Percentiles rank a stretch among this genome's conserved stretches.
Evolutionary conservation across 352 stramenopile species (phyloP).

Genomic region (Globisporangium canariense): DNA sequence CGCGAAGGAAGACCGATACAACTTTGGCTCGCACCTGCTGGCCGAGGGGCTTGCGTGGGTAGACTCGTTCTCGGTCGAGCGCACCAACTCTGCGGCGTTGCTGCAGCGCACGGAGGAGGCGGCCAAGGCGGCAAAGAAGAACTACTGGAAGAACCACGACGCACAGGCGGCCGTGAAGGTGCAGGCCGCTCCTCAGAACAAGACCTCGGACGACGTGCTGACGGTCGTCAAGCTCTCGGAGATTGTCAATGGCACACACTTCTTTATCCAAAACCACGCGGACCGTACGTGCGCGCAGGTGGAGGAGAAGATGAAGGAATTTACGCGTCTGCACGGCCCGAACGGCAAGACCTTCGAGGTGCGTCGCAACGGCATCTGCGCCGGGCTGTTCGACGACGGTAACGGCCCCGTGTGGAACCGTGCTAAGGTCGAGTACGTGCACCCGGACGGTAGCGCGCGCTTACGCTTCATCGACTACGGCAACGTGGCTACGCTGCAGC

Average conservation of each 20-base stretch:
- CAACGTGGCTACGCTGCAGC: slow-evolving; percentile 86
- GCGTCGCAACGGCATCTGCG: slow-evolving; percentile 87
- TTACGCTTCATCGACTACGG: slow-evolving; percentile 97
- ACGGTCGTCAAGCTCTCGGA: slow-evolving; percentile 89
- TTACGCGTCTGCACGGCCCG: slow-evolving; percentile 86
- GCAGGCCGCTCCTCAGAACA: slow-evolving; percentile 33
- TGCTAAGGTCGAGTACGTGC: slow-evolving; percentile 85
- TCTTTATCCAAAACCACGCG: slow-evolving; percentile 91
- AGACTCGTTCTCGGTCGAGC: slow-evolving; percentile 92
- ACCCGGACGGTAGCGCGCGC: slow-evolving; percentile 54
- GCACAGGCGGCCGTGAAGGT: slow-evolving; percentile 50
- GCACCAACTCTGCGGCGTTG: slow-evolving; percentile 75
- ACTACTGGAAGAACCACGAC: slow-evolving; percentile 92
- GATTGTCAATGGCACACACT: slow-evolving; percentile 91
- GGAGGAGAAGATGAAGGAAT: slow-evolving; percentile 93
- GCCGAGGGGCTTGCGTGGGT: slow-evolving; percentile 91
- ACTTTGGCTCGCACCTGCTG: slow-evolving; percentile 92
- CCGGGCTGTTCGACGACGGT: slow-evolving; percentile 95
- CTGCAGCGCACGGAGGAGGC: slow-evolving; percentile 79
- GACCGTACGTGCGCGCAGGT: slow-evolving; percentile 87
- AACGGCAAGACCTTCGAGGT: slow-evolving; percentile 89
- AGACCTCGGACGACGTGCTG: slow-evolving; percentile 66
- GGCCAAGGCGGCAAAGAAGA: slow-evolving; percentile 91
- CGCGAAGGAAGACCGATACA: slow-evolving; percentile 62
- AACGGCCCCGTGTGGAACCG: slow-evolving; percentile 93